Base-by-base conservation (phyloP, 2,329 filamentous ascomycete species). In the Alternaria novae-zelandiae region DNA sequence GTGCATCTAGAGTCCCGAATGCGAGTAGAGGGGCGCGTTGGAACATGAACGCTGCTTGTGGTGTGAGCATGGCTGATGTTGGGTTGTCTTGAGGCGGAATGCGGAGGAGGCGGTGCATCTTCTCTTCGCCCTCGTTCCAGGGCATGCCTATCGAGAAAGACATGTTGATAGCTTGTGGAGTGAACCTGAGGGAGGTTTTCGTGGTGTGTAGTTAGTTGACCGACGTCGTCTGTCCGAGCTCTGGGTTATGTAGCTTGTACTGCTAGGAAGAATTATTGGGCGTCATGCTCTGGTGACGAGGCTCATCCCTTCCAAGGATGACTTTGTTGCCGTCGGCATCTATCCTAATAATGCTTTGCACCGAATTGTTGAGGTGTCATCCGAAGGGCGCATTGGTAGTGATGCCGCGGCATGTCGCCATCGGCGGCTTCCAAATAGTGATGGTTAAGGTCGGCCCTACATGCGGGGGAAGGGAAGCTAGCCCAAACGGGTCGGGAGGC, bases 91-190 rank as follows among this genome's bases (percentile, higher is more conserved):
- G 67, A 3, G 80, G 76, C 0, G 89, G 88, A 0, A 90, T 83
- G 32, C 82, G 84, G 61, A 94, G 85, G 6, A 89, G 83, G 15
- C 81, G 76, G 60, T 91, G 91, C 79, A 95, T 87, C 53, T 85
- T 83, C 45, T 83, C 73, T 79, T 95, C 92, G 70, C 92, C 91
- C 10, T 85, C 77, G 77, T 92, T 89, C 83, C 87, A 93, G 49
- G 81, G 72, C 62, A 83, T 74, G 6, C 77, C 81, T 65, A 83
- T 75, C 17, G 77, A 81, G 74, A 85, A 82, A 3, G 81, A 73
- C 82, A 84, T 84, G 3, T 13, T 61, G 26, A 6, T 26, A 17
- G 9, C 20, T 10, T 32, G 13, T 9, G 13, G 2, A 15, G 30
- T 47, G n/a, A 20, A 17, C 2, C 23, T 28, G 12, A 17, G 8